These are phyloP conservation scores for Dovyalis caffra DNA, from an alignment of 345 rosid genomes.

Conservation along the genomic window DNA sequence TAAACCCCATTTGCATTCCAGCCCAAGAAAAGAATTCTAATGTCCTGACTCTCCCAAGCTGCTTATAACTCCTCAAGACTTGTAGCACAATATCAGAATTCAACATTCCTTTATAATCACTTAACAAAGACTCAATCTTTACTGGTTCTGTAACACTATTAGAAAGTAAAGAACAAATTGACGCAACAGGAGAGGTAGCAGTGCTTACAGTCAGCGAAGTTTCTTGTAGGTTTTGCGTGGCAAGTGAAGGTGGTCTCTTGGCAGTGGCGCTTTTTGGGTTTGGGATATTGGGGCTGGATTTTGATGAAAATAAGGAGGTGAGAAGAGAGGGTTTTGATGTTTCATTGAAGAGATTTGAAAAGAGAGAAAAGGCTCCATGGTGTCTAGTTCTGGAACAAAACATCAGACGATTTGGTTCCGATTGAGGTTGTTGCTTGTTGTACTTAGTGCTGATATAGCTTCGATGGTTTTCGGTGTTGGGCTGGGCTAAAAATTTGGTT, in stretches of 20 bases:
- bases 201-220: too few species aligned
- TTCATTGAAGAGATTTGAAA: too few species aligned
- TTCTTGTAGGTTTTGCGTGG: too few species aligned
- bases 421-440: too few species aligned
- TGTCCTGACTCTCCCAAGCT: constrained; percentile 33
- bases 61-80: constrained; percentile 33
- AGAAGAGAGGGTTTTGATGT: too few species aligned
- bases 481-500: too few species aligned
- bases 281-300: too few species aligned
- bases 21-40: constrained; percentile 39
- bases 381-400: not conserved
- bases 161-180: constrained; percentile 26
- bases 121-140: constrained; percentile 20
- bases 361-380: not conserved
- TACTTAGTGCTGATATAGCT: too few species aligned
- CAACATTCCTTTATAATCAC: constrained; percentile 23
- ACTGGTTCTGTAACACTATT: not conserved
- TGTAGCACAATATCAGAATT: constrained; percentile 28
- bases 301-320: too few species aligned
- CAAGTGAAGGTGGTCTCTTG: too few species aligned
- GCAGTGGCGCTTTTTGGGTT: too few species aligned
- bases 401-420: not conserved
- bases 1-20: constrained; percentile 32
- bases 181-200: constrained; percentile 9
- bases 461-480: too few species aligned